A percentile compares a stretch with the other conserved stretches of the same genome.
Conservation (phyloP, 768 basidiomycete species). For the Suillus ampliporus region DNA sequence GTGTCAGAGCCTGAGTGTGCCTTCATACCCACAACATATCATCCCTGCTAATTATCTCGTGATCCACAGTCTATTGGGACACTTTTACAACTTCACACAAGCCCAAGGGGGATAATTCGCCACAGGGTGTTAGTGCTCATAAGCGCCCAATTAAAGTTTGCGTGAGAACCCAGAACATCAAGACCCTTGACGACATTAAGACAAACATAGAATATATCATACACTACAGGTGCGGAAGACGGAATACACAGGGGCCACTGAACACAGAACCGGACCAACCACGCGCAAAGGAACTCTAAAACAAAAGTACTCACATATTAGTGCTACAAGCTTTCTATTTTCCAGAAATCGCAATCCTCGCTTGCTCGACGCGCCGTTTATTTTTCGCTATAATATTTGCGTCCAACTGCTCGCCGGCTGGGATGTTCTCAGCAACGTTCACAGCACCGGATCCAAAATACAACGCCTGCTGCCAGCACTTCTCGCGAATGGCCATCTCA, state of each 20-base stretch:
- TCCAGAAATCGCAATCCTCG: neutral
- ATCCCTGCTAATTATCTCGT: neutral
- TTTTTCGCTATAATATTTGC: conserved; percentile 27
- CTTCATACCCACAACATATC: neutral
- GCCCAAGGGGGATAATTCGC: too few species aligned
- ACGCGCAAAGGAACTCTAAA: neutral
- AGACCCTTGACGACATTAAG: neutral
- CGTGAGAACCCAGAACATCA: neutral
- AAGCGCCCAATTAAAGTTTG: neutral
- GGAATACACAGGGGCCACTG: neutral
- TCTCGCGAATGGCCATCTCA: conserved; percentile 38
- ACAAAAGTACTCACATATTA: neutral
- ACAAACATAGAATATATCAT: neutral
- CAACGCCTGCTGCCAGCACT: conserved; percentile 28
- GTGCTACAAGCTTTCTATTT: neutral
- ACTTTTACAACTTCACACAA: neutral
- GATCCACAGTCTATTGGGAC: neutral
- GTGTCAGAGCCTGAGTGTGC: neutral
- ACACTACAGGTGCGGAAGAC: too few species aligned
- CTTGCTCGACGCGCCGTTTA: conserved; percentile 28
- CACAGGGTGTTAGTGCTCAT: neutral
- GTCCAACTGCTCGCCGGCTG: conserved; percentile 21
- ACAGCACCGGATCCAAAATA: conserved; percentile 32
- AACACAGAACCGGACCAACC: neutral
- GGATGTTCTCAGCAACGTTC: conserved; percentile 23